Evolutionary conservation across 208 protist species (phyloP).

Genomic region (Trypanosoma lewisi): DNA sequence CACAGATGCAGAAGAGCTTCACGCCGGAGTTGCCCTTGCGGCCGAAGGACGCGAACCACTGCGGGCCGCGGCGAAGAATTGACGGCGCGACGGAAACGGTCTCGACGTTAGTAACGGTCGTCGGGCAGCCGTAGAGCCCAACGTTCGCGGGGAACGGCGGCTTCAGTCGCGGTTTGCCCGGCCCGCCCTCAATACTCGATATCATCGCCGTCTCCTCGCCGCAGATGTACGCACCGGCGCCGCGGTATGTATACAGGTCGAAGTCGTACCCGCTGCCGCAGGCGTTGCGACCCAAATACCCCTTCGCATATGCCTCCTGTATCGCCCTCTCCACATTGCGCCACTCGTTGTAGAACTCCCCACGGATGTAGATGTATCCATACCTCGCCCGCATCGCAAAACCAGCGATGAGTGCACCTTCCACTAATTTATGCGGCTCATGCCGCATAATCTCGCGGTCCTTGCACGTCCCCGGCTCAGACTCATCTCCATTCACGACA

Average conservation of each 20-base stretch:
- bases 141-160: slow-evolving; percentile 99
- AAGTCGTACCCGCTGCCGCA: slow-evolving; percentile 97
- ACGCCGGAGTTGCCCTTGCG: slow-evolving; percentile 97
- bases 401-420: slow-evolving; percentile 97
- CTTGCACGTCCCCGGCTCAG: slow-evolving; percentile 99
- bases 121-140: slow-evolving; percentile 98
- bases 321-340: slow-evolving; percentile 94
- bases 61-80: slow-evolving; percentile 90
- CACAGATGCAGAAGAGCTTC: slow-evolving; percentile 98
- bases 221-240: slow-evolving; percentile 99
- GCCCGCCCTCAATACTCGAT: slow-evolving; percentile 96
- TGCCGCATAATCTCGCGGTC: slow-evolving; percentile 99
- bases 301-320: slow-evolving; percentile 93
- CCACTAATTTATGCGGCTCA: slow-evolving; percentile 99
- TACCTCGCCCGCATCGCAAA: slow-evolving; percentile 96
- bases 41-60: slow-evolving; percentile 97
- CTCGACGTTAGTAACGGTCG: slow-evolving; percentile 99
- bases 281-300: slow-evolving; percentile 97
- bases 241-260: slow-evolving; percentile 97
- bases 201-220: slow-evolving; percentile 99
- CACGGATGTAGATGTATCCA: slow-evolving; percentile 99
- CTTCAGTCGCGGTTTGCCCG: slow-evolving; percentile 97
- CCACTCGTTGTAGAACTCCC: slow-evolving; percentile 98
- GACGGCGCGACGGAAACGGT: slow-evolving; percentile 97
- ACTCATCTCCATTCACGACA: slow-evolving; percentile 99